Evolutionary conservation across 257 asterid species (phyloP), one percentile per base, ranked within the genome.

Genomic region (Scutellaria galericulata): DNA sequence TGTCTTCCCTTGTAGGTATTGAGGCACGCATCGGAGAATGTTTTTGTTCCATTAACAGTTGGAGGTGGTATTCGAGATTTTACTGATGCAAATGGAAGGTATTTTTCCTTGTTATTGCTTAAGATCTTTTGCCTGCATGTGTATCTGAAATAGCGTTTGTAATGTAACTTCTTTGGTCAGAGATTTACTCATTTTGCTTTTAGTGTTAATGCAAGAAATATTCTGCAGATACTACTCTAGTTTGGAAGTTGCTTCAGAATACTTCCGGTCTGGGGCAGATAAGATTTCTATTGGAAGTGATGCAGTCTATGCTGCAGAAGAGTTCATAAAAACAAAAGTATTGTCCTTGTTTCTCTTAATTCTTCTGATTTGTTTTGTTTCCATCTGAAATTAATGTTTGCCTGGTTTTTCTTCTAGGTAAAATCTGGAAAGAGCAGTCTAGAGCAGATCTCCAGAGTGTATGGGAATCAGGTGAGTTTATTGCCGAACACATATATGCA

Each of bases 41-140:
- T 89, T 66, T 92, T 92, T 78, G 98, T 92, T 66, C 98, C 98
- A 13, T 85, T 92, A 75, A 90, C 98, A 20, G 98, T 92, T 75
- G 98, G 98, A 79, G 98, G 98, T 37, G 98, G 98, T 68, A 92
- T 92, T 70, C 86, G 95, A 80, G 97, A 92, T 86, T 92, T 92
- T 72, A 90, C 89, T 67, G 98, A 92, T 86, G 96, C 83, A 65
- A 90, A 80, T 83, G 97, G 96, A 72, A 86, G 89, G 98, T 90
- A 80, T 22, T 15, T 18, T 59, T 48, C 46, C 37, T 54, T 51
- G 41, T 57, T 31, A 45, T 35, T 68, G 13, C 41, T 55, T 40
- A 39, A 42, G 55, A 47, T 35, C 64, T 62, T 39, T 42, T 64
- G 67, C 66, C 70, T 7, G 31, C 37, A 24, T 10, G 52, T 9